Evolutionary conservation across 2,329 filamentous ascomycete species (phyloP), one percentile per base, ranked within the genome.

Genomic region (Sclerotiophoma versabilis): DNA sequence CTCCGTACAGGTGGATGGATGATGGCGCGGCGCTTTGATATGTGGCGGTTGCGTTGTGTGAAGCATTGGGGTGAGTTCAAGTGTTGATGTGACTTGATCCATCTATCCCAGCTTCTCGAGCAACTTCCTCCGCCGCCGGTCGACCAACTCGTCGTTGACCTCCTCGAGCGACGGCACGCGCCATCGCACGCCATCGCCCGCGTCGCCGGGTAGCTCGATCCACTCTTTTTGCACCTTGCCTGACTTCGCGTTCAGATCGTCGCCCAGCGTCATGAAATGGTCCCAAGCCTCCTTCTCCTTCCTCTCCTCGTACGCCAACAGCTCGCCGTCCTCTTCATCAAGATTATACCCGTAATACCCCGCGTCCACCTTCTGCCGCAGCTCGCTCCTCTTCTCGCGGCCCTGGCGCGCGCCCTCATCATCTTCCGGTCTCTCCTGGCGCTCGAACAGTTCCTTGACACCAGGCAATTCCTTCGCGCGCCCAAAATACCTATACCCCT

Each of bases 281-380:
- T 92, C 87, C 56, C 85, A 81, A 0, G 92, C 92, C 73, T 96
- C 90, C 62, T 86, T 84, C 81, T 98, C 95, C 78, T 92, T 95
- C 69, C 85, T 81, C 38, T 80, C 83, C 80, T 99, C 95, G 73
- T 96, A 96, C 45, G 81, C 85, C 59, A 97, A 74, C 69, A 98
- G 73, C 38, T 83, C 86, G 0, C 89, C 91, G 73, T 96, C 92
- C 75, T 98, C 95, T 75, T 98, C 93, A 64, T 93, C 91, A 7
- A 93, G 83, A 57, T 92, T 93, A 75, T 96, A 99, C 33, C 95
- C 95, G 75, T 97, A 99, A 76, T 99, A 99, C 26, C 88, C 89
- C 11, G 95, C 95, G 76, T 99, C 92, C 8, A 99, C 93, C 64
- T 88, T 85, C 76, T 85, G 87, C 57, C 88, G 79, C 64, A 92